A percentile compares a stretch with the other conserved stretches of the same genome.
Evolutionary conservation across 805 yeast genomes (phyloP).

Genomic region (Lipomyces sp.): DNA sequence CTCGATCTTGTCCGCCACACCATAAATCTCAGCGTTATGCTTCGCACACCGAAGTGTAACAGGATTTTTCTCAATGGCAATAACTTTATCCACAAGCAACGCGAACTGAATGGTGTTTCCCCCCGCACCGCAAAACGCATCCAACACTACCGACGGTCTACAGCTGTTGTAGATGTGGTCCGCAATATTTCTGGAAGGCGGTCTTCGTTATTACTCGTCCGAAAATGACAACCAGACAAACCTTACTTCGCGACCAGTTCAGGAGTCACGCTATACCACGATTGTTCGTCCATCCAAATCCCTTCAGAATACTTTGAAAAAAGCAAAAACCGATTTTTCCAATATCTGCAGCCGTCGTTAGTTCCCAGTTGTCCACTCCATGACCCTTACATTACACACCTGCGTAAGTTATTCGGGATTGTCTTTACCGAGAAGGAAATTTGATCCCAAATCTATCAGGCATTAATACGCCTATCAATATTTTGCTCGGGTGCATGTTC

Average conservation of each 20-base stretch:
- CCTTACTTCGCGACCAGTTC: constrained; percentile 65
- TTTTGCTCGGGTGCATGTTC: neutral
- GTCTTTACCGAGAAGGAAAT: neutral
- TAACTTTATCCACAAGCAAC: constrained; percentile 49
- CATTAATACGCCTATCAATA: neutral
- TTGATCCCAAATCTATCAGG: neutral
- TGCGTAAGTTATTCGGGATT: neutral
- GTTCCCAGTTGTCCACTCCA: neutral
- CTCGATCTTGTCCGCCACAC: constrained; percentile 56
- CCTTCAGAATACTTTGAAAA: constrained; percentile 70
- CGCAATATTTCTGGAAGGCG: constrained; percentile 41
- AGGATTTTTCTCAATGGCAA: constrained; percentile 66
- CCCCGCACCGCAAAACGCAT: constrained; percentile 81
- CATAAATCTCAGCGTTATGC: constrained; percentile 66
- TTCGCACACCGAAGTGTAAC: constrained; percentile 67
- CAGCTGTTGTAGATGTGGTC: constrained; percentile 14
- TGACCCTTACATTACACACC: neutral
- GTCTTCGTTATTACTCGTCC: neutral
- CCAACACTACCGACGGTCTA: constrained; percentile 49
- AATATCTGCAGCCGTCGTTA: constrained; percentile 41
- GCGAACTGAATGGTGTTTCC: constrained; percentile 80
- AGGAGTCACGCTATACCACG: constrained; percentile 87
- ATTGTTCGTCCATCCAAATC: constrained; percentile 66
- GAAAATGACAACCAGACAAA: neutral
- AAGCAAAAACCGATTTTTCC: constrained; percentile 61